A percentile compares a stretch with the other conserved stretches of the same genome.
Conservation (phyloP, 2,329 filamentous ascomycete species). For the Microdochium paspali region DNA sequence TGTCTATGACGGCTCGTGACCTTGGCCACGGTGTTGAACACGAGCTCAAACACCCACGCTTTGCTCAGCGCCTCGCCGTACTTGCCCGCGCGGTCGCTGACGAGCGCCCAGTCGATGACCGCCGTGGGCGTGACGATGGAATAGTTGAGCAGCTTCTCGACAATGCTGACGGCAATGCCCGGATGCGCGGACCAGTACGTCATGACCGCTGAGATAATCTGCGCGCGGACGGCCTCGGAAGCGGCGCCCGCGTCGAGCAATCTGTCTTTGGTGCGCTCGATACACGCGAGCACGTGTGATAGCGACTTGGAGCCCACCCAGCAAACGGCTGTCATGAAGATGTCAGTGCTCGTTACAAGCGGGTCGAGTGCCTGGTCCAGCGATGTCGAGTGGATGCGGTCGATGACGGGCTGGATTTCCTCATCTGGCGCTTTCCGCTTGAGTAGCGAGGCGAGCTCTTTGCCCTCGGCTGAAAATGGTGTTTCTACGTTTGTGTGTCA, state of each 20-base stretch:
- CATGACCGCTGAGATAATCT: slow-evolving; percentile 87
- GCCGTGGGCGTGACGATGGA: slow-evolving; percentile 79
- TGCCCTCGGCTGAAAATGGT: slow-evolving; percentile 78
- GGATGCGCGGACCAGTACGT: slow-evolving; percentile 90
- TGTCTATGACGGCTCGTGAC: slow-evolving; percentile 81
- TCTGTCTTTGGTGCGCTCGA: slow-evolving; percentile 87
- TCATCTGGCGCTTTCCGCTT: slow-evolving; percentile 78
- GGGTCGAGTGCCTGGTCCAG: slow-evolving; percentile 64
- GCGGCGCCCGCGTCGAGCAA: slow-evolving; percentile 69
- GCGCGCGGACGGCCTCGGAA: slow-evolving; percentile 67
- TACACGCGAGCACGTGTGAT: slow-evolving; percentile 89
- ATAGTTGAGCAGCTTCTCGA: slow-evolving; percentile 97
- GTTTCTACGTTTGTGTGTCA: slow-evolving; percentile 41
- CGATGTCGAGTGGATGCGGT: slow-evolving; percentile 73
- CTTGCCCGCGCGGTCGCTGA: slow-evolving; percentile 37
- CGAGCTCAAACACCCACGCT: slow-evolving; percentile 79
- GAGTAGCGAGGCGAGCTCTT: slow-evolving; percentile 69
- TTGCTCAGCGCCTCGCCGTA: slow-evolving; percentile 62
- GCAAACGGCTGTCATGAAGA: slow-evolving; percentile 88
- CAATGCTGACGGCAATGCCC: slow-evolving; percentile 81
- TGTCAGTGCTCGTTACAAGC: slow-evolving; percentile 79
- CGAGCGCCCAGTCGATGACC: slow-evolving; percentile 84
- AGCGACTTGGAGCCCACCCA: slow-evolving; percentile 92
- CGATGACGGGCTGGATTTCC: slow-evolving; percentile 74
- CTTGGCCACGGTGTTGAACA: slow-evolving; percentile 80